phyloP scores from a whole-genome alignment of 352 stramenopile genomes.

The Globisporangium paddicum region DNA sequence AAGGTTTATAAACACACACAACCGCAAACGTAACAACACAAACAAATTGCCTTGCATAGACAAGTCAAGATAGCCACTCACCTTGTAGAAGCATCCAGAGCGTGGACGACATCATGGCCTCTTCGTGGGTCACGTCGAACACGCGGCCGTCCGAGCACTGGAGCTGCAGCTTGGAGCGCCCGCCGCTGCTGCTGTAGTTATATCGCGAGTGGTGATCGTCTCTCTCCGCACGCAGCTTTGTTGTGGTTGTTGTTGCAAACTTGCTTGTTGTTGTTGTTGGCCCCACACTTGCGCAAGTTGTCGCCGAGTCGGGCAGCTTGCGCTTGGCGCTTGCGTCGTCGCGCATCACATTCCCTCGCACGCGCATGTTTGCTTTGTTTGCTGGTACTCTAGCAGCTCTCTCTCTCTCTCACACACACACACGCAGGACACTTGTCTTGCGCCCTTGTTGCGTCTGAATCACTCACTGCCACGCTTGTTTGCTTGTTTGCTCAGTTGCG shows the following conservation, averaged over 20 bases:
- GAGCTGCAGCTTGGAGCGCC: slow-evolving; percentile 63
- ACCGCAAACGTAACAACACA: neutral
- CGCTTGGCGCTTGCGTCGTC: slow-evolving; percentile 11
- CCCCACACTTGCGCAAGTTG: neutral
- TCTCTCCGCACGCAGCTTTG: neutral
- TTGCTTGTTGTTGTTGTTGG: neutral
- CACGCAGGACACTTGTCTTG: neutral
- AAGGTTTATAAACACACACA: neutral
- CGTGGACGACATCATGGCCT: slow-evolving; percentile 85
- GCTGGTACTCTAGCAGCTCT: no score
- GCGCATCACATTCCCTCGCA: slow-evolving; percentile 2
- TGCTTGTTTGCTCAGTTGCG: neutral
- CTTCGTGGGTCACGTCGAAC: slow-evolving; percentile 75
- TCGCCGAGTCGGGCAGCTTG: slow-evolving; percentile 7
- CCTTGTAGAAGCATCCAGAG: slow-evolving; percentile 77
- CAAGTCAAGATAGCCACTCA: slow-evolving; percentile 10
- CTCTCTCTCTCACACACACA: no score
- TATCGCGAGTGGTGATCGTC: slow-evolving; percentile 10
- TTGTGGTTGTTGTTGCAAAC: neutral
- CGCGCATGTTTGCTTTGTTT: slow-evolving; percentile 6
- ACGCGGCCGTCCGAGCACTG: slow-evolving; percentile 63
- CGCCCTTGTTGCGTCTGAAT: neutral
- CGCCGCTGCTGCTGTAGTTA: slow-evolving; percentile 9
- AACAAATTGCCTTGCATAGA: neutral
- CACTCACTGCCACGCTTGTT: neutral